Percentiles rank a stretch among this genome's conserved stretches.
These are phyloP conservation scores for Triangularia verruculosa DNA, from an alignment of 2,329 filamentous ascomycete genomes.

Conservation along the genomic window DNA sequence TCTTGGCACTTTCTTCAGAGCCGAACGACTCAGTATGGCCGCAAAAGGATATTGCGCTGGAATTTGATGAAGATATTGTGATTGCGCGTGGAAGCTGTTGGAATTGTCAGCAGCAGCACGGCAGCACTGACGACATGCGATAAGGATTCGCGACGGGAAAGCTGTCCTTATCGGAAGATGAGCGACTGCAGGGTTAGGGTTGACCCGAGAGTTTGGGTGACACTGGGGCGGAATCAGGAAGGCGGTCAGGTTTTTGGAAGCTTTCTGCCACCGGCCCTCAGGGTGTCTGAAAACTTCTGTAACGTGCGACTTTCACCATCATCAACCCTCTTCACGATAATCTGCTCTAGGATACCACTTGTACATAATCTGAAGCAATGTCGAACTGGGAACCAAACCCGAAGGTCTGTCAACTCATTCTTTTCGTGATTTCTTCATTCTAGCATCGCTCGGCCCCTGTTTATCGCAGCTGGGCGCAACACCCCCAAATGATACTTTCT, in stretches of 20 bases:
- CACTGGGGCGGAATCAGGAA: slow-evolving; percentile 21
- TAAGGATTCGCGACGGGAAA: slow-evolving; percentile 10
- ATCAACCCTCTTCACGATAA: background rate
- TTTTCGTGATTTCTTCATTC: background rate
- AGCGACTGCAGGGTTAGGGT: background rate
- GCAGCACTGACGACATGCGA: background rate
- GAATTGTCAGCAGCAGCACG: background rate
- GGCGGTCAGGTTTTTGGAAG: slow-evolving; percentile 28
- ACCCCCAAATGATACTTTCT: background rate
- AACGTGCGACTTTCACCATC: background rate
- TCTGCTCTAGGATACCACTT: background rate
- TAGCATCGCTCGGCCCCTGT: background rate
- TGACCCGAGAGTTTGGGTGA: slow-evolving; percentile 16
- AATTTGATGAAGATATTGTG: background rate
- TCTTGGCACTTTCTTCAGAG: background rate
- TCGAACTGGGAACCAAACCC: slow-evolving; percentile 20
- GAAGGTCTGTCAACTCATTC: slow-evolving; percentile 18
- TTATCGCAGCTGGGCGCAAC: background rate
- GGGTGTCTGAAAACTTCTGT: slow-evolving; percentile 17
- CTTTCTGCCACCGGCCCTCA: slow-evolving; percentile 22
- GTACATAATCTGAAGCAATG: slow-evolving; percentile 22
- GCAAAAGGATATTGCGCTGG: background rate
- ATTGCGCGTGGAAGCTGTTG: slow-evolving; percentile 3
- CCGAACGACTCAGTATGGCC: background rate
- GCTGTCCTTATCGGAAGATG: slow-evolving; percentile 8